These are phyloP conservation scores for Neckera pumila DNA, from an alignment of 225 moss, liverwort and hornwort genomes.

Conservation along the genomic window DNA sequence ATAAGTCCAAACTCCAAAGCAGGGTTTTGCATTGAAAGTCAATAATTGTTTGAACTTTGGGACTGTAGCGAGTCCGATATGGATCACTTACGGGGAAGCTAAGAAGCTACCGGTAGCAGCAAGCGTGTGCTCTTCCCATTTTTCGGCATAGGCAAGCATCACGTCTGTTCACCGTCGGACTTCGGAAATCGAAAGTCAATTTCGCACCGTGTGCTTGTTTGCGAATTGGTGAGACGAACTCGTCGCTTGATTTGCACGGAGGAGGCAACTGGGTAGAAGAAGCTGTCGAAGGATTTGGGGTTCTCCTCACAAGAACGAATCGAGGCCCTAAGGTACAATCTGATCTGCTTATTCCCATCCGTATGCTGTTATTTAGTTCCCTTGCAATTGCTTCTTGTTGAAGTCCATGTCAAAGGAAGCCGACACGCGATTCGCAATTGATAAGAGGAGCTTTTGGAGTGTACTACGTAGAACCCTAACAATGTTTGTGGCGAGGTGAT, in stretches of 20 bases:
- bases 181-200: background rate
- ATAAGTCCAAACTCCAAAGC: background rate
- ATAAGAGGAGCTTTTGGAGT: background rate
- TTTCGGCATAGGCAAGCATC: too few relatives aligned
- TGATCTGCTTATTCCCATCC: background rate
- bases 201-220: too few relatives aligned
- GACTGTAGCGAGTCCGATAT: background rate
- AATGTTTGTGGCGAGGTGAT: background rate
- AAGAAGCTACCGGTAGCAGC: too few relatives aligned
- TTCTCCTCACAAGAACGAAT: background rate
- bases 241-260: too few relatives aligned
- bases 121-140: too few relatives aligned
- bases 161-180: background rate
- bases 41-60: background rate
- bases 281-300: background rate
- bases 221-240: background rate
- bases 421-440: background rate
- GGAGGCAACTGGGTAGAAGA: background rate
- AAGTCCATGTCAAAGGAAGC: background rate
- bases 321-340: background rate
- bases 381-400: background rate
- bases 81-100: too few relatives aligned
- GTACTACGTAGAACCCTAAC: background rate
- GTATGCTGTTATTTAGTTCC: background rate
- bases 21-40: background rate